Percentiles rank a stretch among this genome's conserved stretches.
Conservation (phyloP, 2,329 filamentous ascomycete species). For the Sordariomycetes sp. region DNA sequence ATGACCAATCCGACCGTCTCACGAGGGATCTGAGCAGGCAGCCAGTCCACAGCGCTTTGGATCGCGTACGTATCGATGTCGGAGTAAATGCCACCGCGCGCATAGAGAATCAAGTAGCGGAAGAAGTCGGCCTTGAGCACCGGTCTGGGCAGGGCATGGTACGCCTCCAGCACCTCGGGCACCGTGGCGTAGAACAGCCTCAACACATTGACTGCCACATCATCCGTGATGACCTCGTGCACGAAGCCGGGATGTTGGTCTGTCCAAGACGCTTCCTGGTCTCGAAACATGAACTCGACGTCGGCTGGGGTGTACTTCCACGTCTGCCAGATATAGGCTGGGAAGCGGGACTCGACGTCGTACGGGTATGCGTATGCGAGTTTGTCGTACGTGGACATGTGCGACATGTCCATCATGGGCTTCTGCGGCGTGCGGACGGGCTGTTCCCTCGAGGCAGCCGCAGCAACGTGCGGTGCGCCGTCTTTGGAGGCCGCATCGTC, state of each 20-base stretch:
- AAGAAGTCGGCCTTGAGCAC: conserved; percentile 76
- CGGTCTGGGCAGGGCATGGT: conserved; percentile 60
- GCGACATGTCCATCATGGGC: conserved; percentile 59
- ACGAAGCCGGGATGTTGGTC: conserved; percentile 82
- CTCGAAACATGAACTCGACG: conserved; percentile 69
- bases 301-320: conserved; percentile 85
- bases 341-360: conserved; percentile 79
- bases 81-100: conserved; percentile 62
- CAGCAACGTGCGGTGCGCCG: conserved; percentile 7
- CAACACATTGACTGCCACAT: conserved; percentile 72
- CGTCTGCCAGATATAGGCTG: conserved; percentile 98
- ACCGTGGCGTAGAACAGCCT: conserved; percentile 78
- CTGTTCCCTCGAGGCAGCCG: not conserved
- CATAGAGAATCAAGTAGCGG: conserved; percentile 59
- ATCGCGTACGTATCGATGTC: conserved; percentile 89
- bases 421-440: conserved; percentile 22
- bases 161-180: conserved; percentile 71
- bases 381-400: conserved; percentile 67
- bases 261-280: conserved; percentile 84
- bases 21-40: conserved; percentile 68
- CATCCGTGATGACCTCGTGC: conserved; percentile 94
- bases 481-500: conserved; percentile 10
- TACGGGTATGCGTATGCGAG: conserved; percentile 92
- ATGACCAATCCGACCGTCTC: conserved; percentile 77
- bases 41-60: conserved; percentile 77